Percentiles rank a stretch among this genome's conserved stretches.
These are phyloP conservation scores for Oemleria cerasiformis DNA, from an alignment of 306 rosid genomes.

Conservation along the genomic window DNA sequence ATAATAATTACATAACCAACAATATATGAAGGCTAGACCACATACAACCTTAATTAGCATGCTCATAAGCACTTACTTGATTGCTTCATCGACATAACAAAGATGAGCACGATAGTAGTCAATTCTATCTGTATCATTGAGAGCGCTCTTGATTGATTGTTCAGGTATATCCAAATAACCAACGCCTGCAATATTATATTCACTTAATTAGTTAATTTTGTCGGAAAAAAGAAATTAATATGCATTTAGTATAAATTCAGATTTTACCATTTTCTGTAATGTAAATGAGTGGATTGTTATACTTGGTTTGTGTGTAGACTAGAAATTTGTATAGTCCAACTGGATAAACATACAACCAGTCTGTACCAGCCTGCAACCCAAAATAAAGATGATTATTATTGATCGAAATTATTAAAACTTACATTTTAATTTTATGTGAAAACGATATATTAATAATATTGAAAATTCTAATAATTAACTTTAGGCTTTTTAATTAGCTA, in stretches of 20 bases:
- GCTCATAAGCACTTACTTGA: constrained; percentile 17
- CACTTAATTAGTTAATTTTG: neutral
- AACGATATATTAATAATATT: neutral
- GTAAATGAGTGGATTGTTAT: constrained; percentile 33
- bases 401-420: neutral
- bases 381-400: neutral
- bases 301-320: constrained; percentile 29
- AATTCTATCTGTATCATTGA: too few relatives aligned
- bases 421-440: neutral
- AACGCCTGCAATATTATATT: constrained; percentile 9
- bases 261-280: constrained; percentile 41
- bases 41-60: too few relatives aligned
- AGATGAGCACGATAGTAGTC: constrained; percentile 28
- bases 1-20: too few relatives aligned
- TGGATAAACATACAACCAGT: constrained; percentile 30
- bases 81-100: constrained; percentile 17
- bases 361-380: constrained; percentile 23
- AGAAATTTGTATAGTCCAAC: constrained; percentile 26
- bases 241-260: neutral
- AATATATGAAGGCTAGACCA: too few relatives aligned
- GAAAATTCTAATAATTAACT: neutral
- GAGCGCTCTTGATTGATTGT: constrained; percentile 2
- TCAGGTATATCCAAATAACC: constrained; percentile 20
- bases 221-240: neutral
- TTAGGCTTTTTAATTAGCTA: too few relatives aligned